phyloP scores from a whole-genome alignment of 2,329 filamentous ascomycete genomes.

The Orbilia blumenaviensis region DNA sequence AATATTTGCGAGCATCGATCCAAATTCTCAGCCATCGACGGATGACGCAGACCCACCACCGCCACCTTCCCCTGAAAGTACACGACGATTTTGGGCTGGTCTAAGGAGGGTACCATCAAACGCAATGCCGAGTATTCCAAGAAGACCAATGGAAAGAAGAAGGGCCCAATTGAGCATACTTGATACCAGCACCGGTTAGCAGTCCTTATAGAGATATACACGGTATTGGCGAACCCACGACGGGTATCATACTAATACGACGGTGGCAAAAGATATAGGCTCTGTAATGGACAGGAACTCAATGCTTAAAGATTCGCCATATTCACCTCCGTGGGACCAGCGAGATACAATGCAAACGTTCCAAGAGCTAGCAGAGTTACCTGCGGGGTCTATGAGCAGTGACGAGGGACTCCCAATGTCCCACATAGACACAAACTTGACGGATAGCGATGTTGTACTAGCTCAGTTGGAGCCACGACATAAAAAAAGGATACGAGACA shows the following conservation, averaged over 20 bases:
- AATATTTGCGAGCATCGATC: conserved; percentile 32
- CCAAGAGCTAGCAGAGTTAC: conserved; percentile 34
- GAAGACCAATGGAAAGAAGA: conserved; percentile 38
- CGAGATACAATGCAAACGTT: conserved; percentile 1
- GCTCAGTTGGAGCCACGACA: conserved; percentile 29
- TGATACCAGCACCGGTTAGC: conserved; percentile 25
- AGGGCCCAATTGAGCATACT: conserved; percentile 34
- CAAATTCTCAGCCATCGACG: conserved; percentile 9
- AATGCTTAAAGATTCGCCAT: conserved; percentile 11
- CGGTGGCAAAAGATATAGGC: conserved; percentile 5
- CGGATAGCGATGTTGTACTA: conserved; percentile 24
- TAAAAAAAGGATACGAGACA: conserved; percentile 13
- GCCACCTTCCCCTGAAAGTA: conserved; percentile 12
- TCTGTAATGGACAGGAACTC: conserved; percentile 4
- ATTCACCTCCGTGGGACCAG: conserved; percentile 1
- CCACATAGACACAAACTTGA: conserved; percentile 18
- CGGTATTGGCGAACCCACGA: not conserved
- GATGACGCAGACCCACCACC: not conserved
- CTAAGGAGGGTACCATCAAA: conserved; percentile 29
- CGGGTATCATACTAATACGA: conserved; percentile 11
- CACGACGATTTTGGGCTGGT: conserved; percentile 27
- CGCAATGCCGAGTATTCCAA: conserved; percentile 37
- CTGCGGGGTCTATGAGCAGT: conserved; percentile 50
- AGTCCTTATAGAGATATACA: not conserved
- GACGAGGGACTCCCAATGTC: conserved; percentile 38